These are phyloP conservation scores for Erysimum cheiranthoides DNA, from an alignment of 345 rosid genomes.

Conservation along the genomic window DNA sequence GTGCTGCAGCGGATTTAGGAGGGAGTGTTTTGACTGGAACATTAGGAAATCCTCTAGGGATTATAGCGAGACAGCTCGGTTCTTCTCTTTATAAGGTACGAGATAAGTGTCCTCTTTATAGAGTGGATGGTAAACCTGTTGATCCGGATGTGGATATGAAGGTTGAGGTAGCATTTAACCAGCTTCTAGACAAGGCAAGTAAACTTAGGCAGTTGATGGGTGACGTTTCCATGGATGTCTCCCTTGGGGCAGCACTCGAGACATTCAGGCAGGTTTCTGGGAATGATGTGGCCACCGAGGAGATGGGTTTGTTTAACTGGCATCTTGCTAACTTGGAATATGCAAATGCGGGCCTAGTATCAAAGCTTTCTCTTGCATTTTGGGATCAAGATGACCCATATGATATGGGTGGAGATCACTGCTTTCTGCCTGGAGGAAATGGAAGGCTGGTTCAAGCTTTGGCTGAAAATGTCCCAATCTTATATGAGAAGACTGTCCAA, in stretches of 20 bases:
- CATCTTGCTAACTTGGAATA: slow-evolving; percentile 97
- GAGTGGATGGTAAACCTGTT: slow-evolving; percentile 80
- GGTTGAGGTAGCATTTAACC: slow-evolving; percentile 85
- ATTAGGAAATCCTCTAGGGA: slow-evolving; percentile 89
- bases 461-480: slow-evolving; percentile 87
- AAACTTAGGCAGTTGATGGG: slow-evolving; percentile 96
- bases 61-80: slow-evolving; percentile 87
- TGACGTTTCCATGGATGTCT: slow-evolving; percentile 87
- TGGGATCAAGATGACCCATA: slow-evolving; percentile 99
- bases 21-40: slow-evolving; percentile 98
- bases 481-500: slow-evolving; percentile 88
- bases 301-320: slow-evolving; percentile 87
- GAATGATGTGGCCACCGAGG: slow-evolving; percentile 71
- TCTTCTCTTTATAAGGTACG: slow-evolving; percentile 77
- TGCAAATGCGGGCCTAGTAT: slow-evolving; percentile 92
- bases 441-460: slow-evolving; percentile 90
- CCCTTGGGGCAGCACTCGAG: slow-evolving; percentile 90
- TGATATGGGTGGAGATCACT: slow-evolving; percentile 99
- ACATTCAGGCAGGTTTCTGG: slow-evolving; percentile 75
- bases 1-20: slow-evolving; percentile 94
- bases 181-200: slow-evolving; percentile 85
- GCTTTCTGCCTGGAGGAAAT: slow-evolving; percentile 94
- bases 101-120: slow-evolving; percentile 92
- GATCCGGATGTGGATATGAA: slow-evolving; percentile 76
- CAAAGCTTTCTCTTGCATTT: slow-evolving; percentile 93